Evolutionary conservation across 768 basidiomycete species (phyloP).

Genomic region (Auriscalpium orientale): DNA sequence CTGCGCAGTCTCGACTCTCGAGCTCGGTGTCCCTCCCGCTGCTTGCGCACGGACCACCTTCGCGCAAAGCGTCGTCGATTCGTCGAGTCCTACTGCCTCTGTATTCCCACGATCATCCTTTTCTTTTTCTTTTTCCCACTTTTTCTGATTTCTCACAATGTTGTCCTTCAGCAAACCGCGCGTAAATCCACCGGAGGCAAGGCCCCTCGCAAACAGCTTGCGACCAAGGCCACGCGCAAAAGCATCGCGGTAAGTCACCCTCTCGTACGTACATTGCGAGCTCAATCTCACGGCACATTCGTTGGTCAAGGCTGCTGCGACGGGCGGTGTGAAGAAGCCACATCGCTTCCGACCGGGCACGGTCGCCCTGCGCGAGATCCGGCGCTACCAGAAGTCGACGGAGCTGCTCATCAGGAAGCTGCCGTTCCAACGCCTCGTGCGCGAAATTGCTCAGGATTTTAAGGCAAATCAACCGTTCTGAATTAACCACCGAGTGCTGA

Average conservation of each 20-base stretch:
- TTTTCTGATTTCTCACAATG: background rate
- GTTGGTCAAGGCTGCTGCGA: conserved; percentile 25
- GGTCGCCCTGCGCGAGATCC: conserved; percentile 88
- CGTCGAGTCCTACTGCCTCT: background rate
- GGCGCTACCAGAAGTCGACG: conserved; percentile 87
- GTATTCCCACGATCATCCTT: background rate
- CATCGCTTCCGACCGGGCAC: conserved; percentile 85
- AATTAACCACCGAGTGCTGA: background rate
- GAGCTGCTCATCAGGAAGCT: conserved; percentile 88
- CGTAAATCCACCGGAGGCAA: conserved; percentile 83
- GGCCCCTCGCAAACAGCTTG: conserved; percentile 78
- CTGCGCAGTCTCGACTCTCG: background rate
- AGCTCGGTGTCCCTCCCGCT: no score
- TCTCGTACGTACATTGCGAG: background rate
- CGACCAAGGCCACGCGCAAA: conserved; percentile 58
- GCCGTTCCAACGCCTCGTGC: conserved; percentile 89
- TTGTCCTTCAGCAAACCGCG: conserved; percentile 51
- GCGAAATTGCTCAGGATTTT: conserved; percentile 93
- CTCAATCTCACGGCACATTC: background rate
- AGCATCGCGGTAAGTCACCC: conserved; percentile 35
- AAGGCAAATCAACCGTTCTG: conserved; percentile 38
- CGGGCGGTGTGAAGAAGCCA: conserved; percentile 94
- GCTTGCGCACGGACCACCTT: background rate
- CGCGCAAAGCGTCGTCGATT: background rate
- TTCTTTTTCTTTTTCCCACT: no score